These are phyloP conservation scores for Boletus subcaerulescens DNA, from an alignment of 768 basidiomycete genomes.

Conservation along the genomic window DNA sequence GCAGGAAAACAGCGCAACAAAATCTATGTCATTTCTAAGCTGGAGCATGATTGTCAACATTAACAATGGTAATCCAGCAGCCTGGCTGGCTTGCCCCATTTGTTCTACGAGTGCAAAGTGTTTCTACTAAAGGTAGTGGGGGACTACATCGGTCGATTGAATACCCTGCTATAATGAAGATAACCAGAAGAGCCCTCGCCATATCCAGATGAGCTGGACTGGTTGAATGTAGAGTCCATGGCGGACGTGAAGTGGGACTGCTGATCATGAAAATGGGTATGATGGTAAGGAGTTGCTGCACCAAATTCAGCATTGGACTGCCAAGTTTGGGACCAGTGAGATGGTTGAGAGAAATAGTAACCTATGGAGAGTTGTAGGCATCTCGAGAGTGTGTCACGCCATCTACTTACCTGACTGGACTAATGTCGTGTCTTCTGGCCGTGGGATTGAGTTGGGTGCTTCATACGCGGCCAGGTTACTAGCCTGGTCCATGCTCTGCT, in stretches of 20 bases:
- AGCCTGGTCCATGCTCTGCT: background rate
- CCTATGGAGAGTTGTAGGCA: constrained; percentile 3
- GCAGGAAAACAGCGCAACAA: too few species aligned
- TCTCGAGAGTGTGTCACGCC: background rate
- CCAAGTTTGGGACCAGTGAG: background rate
- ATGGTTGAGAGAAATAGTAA: background rate
- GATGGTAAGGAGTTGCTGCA: background rate
- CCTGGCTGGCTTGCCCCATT: background rate
- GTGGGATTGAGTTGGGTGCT: background rate
- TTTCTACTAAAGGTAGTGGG: background rate
- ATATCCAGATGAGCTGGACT: background rate
- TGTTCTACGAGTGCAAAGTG: too few species aligned
- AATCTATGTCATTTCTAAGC: too few species aligned
- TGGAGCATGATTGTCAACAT: background rate
- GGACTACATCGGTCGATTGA: too few species aligned
- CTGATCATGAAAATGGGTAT: background rate
- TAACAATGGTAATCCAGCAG: background rate
- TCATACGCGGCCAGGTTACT: background rate
- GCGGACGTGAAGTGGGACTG: background rate
- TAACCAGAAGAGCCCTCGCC: too few species aligned
- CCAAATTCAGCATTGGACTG: background rate
- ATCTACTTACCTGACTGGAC: constrained; percentile 1
- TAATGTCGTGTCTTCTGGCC: background rate
- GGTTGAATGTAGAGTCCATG: background rate
- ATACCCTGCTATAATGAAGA: too few species aligned